Base-by-base conservation (phyloP, 257 asterid genomes). In the Solanum stenotomum region DNA sequence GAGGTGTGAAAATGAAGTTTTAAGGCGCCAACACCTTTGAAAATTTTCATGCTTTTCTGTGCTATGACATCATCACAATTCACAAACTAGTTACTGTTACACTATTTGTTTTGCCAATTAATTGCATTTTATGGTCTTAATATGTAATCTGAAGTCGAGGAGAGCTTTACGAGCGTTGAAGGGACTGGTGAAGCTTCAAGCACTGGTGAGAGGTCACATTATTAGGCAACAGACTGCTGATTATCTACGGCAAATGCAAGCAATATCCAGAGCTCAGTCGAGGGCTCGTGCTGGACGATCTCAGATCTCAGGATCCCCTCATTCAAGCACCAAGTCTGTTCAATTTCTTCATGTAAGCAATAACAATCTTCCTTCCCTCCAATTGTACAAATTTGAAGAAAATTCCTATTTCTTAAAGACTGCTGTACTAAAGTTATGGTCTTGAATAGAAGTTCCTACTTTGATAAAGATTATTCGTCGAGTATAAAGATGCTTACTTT, bases 181-280 rank as follows among this genome's bases (percentile, higher is more conserved):
- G 94, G 97, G 95, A 5, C 88, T 97, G 29, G 99, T 97, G 38
- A 95, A 92, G 92, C 98, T 97, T 88, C 99, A 97, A 90, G 99
- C 99, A 3, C 91, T 94, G 20, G 96, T 94, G 29, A 91, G 98
- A 89, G 99, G 99, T 11, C 94, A 94, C 78, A 93, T 94, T 8
- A 91, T 93, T 90, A 93, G 99, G 93, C 95, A 90, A 93, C 93
- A 90, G 67, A 94, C 96, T 5, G 95, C 98, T 6, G 93, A 91
- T 34, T 74, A 89, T 33, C 86, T 97, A 40, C 90, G 92, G 42
- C 93, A 94, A 20, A 38, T 93, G 86, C 96, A 94, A 85, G 97
- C 94, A 2, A 92, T 95, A 25, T 89, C 89, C 18, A 92, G 97
- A 38, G 96, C 95, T 6, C 99, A 94, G 89, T 93, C 92, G 0